A percentile compares a stretch with the other conserved stretches of the same genome.
Evolutionary conservation across 306 rosid species (phyloP).

Genomic region (Prunus davidiana): DNA sequence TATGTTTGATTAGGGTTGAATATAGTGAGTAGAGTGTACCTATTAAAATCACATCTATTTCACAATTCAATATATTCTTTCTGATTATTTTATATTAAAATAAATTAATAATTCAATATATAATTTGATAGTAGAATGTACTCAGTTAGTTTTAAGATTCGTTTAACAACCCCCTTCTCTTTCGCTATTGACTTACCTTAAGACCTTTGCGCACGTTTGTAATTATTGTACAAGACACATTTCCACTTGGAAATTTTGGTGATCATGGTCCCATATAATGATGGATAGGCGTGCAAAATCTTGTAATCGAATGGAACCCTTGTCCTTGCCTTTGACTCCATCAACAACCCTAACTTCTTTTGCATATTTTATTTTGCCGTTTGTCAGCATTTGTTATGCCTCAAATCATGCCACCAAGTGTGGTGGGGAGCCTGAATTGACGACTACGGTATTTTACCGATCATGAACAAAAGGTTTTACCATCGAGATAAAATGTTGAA

Average conservation of each 20-base stretch:
- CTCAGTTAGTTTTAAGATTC: too few species aligned
- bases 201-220: background rate
- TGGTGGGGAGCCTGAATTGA: background rate
- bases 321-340: slow-evolving; percentile 15
- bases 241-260: background rate
- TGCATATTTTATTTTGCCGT: background rate
- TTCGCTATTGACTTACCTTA: background rate
- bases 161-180: too few species aligned
- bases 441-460: too few species aligned
- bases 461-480: too few species aligned
- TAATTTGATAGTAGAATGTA: too few species aligned
- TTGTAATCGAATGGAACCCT: background rate
- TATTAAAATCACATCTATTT: too few species aligned
- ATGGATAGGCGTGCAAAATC: slow-evolving; percentile 33
- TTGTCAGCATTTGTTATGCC: slow-evolving; percentile 12
- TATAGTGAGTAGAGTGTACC: too few species aligned
- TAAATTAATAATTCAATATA: too few species aligned
- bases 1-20: too few species aligned
- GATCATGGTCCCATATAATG: slow-evolving; percentile 13
- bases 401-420: slow-evolving; percentile 21
- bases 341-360: background rate
- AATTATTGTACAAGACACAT: background rate
- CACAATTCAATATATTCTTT: too few species aligned
- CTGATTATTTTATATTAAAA: too few species aligned
- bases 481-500: too few species aligned